Conservation (phyloP, 1,139 yeast species). For the Blastobotrys buckinghamii region DNA sequence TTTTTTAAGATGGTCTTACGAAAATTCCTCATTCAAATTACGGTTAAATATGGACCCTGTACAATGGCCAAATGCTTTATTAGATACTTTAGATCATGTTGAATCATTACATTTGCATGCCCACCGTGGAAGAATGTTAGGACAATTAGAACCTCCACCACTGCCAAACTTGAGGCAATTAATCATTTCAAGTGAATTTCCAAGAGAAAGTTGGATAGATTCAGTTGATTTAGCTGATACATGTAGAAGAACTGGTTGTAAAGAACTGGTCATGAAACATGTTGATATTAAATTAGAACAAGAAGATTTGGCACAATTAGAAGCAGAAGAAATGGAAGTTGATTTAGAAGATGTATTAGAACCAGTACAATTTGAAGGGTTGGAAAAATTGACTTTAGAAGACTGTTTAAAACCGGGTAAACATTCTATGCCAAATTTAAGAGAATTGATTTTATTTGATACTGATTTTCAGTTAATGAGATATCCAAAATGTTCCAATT, state of each 20-base stretch:
- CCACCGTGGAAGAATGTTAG: not conserved
- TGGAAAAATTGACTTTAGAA: not conserved
- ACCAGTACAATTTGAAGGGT: not conserved
- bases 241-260: not conserved
- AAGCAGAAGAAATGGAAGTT: not conserved
- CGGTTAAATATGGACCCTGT: not conserved
- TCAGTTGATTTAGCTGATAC: not conserved
- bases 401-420: not conserved
- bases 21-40: not conserved
- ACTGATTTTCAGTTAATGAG: not conserved
- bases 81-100: not conserved
- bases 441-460: not conserved
- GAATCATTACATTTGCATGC: not conserved
- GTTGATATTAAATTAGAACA: not conserved
- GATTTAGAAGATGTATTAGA: not conserved
- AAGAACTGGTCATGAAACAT: not conserved
- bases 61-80: not conserved
- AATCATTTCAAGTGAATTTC: not conserved
- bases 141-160: constrained; percentile 1
- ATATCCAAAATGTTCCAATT: not conserved
- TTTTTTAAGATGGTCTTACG: not conserved
- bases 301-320: not conserved
- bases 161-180: not conserved
- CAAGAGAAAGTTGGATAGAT: not conserved
- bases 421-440: not conserved